These are phyloP conservation scores for Colletotrichum tabaci DNA, from an alignment of 2,329 filamentous ascomycete species.

Conservation along the genomic window DNA sequence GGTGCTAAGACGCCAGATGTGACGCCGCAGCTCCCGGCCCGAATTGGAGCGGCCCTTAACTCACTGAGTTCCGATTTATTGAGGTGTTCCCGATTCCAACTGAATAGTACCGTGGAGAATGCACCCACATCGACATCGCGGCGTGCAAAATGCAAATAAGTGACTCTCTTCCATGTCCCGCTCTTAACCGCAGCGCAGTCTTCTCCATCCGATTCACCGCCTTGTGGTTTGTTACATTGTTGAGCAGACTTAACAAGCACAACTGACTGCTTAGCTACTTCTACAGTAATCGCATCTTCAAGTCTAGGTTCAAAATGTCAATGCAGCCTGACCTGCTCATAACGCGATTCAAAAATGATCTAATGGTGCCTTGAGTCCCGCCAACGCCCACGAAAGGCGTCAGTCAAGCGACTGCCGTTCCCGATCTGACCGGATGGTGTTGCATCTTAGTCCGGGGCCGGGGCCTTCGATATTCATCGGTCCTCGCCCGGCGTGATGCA, in stretches of 20 bases:
- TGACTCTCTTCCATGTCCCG: not conserved
- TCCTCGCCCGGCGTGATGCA: not conserved
- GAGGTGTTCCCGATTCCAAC: not conserved
- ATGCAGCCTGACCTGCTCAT: not conserved
- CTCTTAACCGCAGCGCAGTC: not conserved
- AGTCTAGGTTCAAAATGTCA: no score
- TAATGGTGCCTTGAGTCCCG: not conserved
- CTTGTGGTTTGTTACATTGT: not conserved
- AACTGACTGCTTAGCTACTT: not conserved
- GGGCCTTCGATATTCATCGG: not conserved
- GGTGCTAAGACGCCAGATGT: not conserved
- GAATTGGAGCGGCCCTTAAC: not conserved
- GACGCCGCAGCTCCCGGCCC: conserved; percentile 15
- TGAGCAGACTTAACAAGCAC: not conserved
- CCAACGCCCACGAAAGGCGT: not conserved
- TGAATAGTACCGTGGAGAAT: not conserved
- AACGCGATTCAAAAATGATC: no score
- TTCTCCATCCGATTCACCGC: not conserved
- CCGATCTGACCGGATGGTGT: not conserved
- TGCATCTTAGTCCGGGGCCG: not conserved
- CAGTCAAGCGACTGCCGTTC: not conserved
- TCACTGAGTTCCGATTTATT: not conserved
- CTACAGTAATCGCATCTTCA: no score
- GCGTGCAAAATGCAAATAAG: not conserved
- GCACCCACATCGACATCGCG: not conserved